Conservation (phyloP, 495 filamentous ascomycete species). For the Wilcoxina mikolae region DNA sequence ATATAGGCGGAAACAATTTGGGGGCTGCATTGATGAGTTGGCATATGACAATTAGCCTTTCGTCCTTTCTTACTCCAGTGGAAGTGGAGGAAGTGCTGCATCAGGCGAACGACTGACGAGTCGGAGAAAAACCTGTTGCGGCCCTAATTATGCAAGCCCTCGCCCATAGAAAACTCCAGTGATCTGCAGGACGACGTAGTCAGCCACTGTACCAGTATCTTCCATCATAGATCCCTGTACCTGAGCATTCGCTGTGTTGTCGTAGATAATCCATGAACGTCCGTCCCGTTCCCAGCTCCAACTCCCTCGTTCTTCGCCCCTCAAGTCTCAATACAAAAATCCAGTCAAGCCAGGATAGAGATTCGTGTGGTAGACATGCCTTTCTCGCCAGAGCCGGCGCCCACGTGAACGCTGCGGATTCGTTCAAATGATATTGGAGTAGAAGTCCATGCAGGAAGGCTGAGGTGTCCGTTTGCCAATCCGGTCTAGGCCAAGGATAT, state of each 20-base stretch:
- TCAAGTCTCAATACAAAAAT: no score
- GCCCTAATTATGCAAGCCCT: conserved; percentile 3
- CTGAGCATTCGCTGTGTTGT: conserved; percentile 3
- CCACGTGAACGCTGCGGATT: conserved; percentile 28
- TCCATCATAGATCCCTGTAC: background rate
- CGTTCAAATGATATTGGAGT: conserved; percentile 9
- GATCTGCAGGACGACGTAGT: background rate
- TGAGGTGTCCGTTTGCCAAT: conserved; percentile 29
- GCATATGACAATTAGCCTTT: conserved; percentile 14
- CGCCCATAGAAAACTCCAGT: background rate
- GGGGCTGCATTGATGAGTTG: conserved; percentile 28
- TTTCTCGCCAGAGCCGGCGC: conserved; percentile 9
- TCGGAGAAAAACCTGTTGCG: conserved; percentile 8
- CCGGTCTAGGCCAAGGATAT: conserved; percentile 23
- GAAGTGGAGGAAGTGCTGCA: background rate
- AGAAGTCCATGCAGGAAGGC: conserved; percentile 26
- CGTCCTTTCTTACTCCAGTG: background rate
- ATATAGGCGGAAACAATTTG: conserved; percentile 28
- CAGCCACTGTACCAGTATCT: background rate
- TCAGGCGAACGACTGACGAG: conserved; percentile 1
- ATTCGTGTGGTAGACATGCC: background rate
- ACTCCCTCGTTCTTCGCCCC: background rate
- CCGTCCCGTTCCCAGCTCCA: background rate
- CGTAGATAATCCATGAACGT: background rate
- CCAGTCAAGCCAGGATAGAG: background rate